A percentile compares a stretch with the other conserved stretches of the same genome.
Conservation (phyloP, 192 early-diverging fungal genomes). For the Hyaloraphidium curvatum region DNA sequence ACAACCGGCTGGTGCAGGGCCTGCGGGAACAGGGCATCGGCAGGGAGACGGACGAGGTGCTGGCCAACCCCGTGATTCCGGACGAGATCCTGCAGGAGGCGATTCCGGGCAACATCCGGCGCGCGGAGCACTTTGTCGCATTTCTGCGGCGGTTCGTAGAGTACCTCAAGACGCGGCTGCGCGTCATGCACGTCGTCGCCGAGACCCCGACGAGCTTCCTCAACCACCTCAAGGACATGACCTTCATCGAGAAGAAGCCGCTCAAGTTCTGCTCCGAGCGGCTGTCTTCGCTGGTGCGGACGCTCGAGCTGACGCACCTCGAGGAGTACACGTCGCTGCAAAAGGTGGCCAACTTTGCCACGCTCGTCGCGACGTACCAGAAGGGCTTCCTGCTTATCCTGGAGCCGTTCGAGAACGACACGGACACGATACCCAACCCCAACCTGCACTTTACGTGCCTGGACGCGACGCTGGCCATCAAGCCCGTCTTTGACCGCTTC, state of each 20-base stretch:
- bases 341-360: conserved; percentile 82
- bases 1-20: conserved; percentile 71
- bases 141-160: conserved; percentile 92
- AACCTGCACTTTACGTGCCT: conserved; percentile 79
- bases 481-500: conserved; percentile 91
- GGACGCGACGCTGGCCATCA: conserved; percentile 90
- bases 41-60: conserved; percentile 63
- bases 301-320: conserved; percentile 84
- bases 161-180: conserved; percentile 91
- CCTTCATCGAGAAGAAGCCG: conserved; percentile 84
- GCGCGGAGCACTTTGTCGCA: conserved; percentile 95
- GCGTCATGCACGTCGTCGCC: conserved; percentile 93
- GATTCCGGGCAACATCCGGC: conserved; percentile 90
- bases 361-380: conserved; percentile 86
- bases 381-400: conserved; percentile 86
- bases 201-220: conserved; percentile 88
- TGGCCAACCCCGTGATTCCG: conserved; percentile 89
- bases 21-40: conserved; percentile 49
- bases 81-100: conserved; percentile 84
- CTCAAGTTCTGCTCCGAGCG: conserved; percentile 76
- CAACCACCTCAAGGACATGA: conserved; percentile 83
- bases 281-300: conserved; percentile 70
- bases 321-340: conserved; percentile 64
- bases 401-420: conserved; percentile 92
- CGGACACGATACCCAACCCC: conserved; percentile 81